Conservation (phyloP, 2,329 filamentous ascomycete species). For the Cercospora janseana region DNA sequence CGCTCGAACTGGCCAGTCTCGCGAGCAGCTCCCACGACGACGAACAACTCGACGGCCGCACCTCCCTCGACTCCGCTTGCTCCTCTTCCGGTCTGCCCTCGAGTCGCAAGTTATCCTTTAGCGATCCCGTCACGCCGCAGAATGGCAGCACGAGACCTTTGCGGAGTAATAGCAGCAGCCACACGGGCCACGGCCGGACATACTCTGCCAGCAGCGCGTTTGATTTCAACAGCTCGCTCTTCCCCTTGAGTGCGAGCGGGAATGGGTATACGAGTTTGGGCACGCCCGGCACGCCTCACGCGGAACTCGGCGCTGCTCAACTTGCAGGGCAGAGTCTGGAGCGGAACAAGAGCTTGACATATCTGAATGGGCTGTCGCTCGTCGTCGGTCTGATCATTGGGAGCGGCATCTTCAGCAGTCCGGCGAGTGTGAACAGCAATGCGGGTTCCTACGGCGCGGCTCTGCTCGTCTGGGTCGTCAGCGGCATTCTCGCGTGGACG, state of each 20-base stretch:
- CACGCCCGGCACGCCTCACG: constrained; percentile 60
- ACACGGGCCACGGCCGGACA: constrained; percentile 48
- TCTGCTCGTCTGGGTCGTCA: constrained; percentile 85
- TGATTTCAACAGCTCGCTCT: constrained; percentile 90
- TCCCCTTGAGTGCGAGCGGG: constrained; percentile 78
- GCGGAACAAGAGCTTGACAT: constrained; percentile 93
- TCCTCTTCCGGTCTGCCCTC: constrained; percentile 80
- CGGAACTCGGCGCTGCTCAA: constrained; percentile 36
- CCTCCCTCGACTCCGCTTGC: constrained; percentile 70
- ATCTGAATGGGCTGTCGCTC: constrained; percentile 85
- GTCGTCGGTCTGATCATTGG: constrained; percentile 94
- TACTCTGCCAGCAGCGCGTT: constrained; percentile 93
- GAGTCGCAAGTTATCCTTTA: constrained; percentile 74
- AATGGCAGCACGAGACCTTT: constrained; percentile 63
- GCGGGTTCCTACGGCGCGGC: constrained; percentile 88
- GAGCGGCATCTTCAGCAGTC: constrained; percentile 92
- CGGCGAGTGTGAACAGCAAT: constrained; percentile 86
- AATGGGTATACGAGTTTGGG: constrained; percentile 80
- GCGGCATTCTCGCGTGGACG: constrained; percentile 93
- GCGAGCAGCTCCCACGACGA: constrained; percentile 70
- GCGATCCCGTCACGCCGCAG: constrained; percentile 53
- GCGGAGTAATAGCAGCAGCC: no score
- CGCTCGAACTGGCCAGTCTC: constrained; percentile 90
- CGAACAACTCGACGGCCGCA: constrained; percentile 57
- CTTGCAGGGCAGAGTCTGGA: constrained; percentile 61